Evolutionary conservation across 116 monocot genomes (phyloP).

Genomic region (Posidonia oceanica): DNA sequence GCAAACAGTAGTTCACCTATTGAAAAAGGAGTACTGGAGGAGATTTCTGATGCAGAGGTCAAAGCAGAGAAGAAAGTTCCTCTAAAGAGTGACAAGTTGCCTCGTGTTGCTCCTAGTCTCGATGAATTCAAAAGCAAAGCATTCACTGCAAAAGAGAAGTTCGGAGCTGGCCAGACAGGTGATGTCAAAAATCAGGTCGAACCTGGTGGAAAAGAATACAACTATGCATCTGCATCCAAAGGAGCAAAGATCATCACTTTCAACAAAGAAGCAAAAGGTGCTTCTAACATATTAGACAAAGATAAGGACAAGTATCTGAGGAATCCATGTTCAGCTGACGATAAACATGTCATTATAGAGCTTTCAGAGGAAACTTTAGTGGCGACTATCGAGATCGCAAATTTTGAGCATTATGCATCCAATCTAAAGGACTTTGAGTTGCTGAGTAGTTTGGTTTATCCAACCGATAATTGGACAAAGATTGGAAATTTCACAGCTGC

Average conservation of each 20-base stretch:
- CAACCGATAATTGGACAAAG: constrained; percentile 70
- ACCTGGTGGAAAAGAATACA: constrained; percentile 20
- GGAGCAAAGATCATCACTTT: constrained; percentile 84
- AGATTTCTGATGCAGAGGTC: constrained; percentile 3
- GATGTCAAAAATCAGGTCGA: constrained; percentile 56
- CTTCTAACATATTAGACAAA: constrained; percentile 80
- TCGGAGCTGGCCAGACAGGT: constrained; percentile 20
- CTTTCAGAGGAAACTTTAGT: constrained; percentile 98
- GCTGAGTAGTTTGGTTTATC: constrained; percentile 64
- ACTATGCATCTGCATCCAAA: constrained; percentile 40
- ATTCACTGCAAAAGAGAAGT: constrained; percentile 46
- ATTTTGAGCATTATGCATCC: constrained; percentile 98
- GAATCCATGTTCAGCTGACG: constrained; percentile 92
- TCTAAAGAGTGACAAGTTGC: constrained; percentile 33
- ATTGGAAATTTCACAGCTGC: constrained; percentile 74
- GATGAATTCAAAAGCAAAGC: constrained; percentile 87
- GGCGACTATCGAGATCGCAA: constrained; percentile 66
- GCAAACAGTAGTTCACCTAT: neutral
- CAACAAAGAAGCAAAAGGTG: constrained; percentile 97
- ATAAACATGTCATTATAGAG: constrained; percentile 75
- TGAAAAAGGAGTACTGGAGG: constrained; percentile 4
- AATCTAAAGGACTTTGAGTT: constrained; percentile 89
- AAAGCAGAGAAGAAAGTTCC: constrained; percentile 25
- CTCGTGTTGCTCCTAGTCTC: constrained; percentile 48
- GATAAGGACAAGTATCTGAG: constrained; percentile 92